phyloP scores from a whole-genome alignment of 2,329 filamentous ascomycete genomes.

The Reticulascus tulasneorum region DNA sequence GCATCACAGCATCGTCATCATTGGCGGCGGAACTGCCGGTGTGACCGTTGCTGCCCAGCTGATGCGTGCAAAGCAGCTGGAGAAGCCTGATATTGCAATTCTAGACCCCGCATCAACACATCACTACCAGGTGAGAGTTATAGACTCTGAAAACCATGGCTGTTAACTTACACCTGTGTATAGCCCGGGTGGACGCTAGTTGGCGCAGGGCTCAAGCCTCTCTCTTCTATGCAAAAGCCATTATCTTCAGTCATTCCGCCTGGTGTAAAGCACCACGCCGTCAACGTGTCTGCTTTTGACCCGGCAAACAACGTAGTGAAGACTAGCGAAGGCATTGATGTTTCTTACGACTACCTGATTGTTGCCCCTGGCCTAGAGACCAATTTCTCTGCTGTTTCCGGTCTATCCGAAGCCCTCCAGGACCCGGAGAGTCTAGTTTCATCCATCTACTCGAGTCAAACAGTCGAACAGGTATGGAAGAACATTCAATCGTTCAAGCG shows the following conservation, averaged over 20 bases:
- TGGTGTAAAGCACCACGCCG: constrained; percentile 59
- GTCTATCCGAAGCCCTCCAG: constrained; percentile 52
- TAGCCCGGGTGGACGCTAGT: constrained; percentile 67
- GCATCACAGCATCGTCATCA: constrained; percentile 63
- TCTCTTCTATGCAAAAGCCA: constrained; percentile 51
- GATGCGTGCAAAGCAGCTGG: constrained; percentile 53
- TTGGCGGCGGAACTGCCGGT: constrained; percentile 65
- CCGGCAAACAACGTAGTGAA: constrained; percentile 55
- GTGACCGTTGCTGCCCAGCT: constrained; percentile 65
- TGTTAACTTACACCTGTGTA: too few relatives aligned
- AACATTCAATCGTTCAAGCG: constrained; percentile 42
- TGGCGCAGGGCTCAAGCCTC: constrained; percentile 61
- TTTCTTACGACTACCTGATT: constrained; percentile 62
- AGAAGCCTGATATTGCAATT: constrained; percentile 57
- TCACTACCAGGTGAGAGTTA: constrained; percentile 66
- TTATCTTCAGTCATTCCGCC: constrained; percentile 49
- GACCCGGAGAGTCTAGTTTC: constrained; percentile 45
- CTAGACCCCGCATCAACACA: constrained; percentile 61
- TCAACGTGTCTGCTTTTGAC: constrained; percentile 43
- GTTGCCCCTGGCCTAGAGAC: constrained; percentile 56
- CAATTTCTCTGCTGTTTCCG: constrained; percentile 48
- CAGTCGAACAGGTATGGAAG: constrained; percentile 48
- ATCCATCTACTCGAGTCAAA: constrained; percentile 55
- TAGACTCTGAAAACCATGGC: too few relatives aligned
- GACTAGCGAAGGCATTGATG: constrained; percentile 48